These are phyloP conservation scores for Erodium chrysanthum DNA, from an alignment of 441 rosid species.

Conservation along the genomic window DNA sequence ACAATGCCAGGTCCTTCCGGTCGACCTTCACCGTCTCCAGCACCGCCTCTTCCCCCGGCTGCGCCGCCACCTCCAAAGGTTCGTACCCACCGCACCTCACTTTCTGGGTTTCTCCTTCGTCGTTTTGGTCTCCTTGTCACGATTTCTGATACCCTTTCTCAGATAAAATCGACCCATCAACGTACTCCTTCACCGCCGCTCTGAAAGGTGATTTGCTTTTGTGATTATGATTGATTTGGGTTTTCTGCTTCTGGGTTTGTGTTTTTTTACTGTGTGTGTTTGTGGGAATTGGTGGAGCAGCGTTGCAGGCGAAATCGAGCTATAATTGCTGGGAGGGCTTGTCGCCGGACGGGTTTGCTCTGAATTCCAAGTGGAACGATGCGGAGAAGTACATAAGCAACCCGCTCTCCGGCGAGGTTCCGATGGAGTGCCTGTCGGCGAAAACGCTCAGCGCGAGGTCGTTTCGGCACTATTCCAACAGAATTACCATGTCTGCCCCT, in stretches of 20 bases:
- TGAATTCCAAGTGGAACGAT: conserved; percentile 88
- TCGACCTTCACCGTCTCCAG: conserved; percentile 73
- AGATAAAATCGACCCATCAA: conserved; percentile 86
- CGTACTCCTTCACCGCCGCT: conserved; percentile 80
- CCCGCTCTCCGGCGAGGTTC: conserved; percentile 83
- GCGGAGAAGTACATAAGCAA: conserved; percentile 93
- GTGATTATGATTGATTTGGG: background rate
- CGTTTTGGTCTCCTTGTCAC: too few relatives aligned
- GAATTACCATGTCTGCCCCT: conserved; percentile 72
- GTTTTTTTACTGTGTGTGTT: too few relatives aligned
- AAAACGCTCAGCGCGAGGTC: conserved; percentile 74
- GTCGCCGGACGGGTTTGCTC: conserved; percentile 66
- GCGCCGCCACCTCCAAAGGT: background rate
- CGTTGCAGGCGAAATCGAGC: conserved; percentile 68
- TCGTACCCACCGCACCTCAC: background rate
- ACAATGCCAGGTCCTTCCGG: conserved; percentile 32
- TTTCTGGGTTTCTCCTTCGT: background rate
- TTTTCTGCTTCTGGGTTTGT: too few relatives aligned
- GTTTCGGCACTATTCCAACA: conserved; percentile 37
- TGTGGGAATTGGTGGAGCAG: conserved; percentile 26
- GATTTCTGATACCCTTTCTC: background rate
- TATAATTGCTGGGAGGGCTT: conserved; percentile 46
- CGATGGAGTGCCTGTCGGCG: conserved; percentile 82
- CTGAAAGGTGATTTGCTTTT: conserved; percentile 49
- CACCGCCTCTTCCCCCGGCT: background rate